Percentiles rank a stretch among this genome's conserved stretches.
These are phyloP conservation scores for Thermochaetoides dissita DNA, from an alignment of 2,329 filamentous ascomycete genomes.

Conservation along the genomic window DNA sequence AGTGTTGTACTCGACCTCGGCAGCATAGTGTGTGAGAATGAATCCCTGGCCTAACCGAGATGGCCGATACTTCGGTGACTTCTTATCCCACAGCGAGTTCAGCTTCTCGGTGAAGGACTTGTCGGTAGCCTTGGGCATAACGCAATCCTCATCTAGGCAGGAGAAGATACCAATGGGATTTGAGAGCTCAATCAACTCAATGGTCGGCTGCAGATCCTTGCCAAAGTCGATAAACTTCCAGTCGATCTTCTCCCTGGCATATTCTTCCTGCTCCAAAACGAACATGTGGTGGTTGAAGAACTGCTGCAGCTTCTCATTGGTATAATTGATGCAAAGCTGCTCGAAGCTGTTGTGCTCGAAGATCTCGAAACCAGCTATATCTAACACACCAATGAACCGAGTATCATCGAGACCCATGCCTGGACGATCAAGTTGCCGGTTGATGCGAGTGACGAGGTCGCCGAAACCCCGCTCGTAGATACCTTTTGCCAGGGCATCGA, in stretches of 20 bases:
- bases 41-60: constrained; percentile 85
- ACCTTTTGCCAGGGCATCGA: constrained; percentile 88
- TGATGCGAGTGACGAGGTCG: constrained; percentile 82
- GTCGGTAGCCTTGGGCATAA: constrained; percentile 98
- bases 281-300: constrained; percentile 99
- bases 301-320: constrained; percentile 96
- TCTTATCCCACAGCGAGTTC: constrained; percentile 93
- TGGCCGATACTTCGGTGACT: constrained; percentile 81
- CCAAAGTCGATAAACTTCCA: constrained; percentile 99
- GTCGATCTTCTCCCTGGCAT: constrained; percentile 92
- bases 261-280: constrained; percentile 94
- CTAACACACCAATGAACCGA: constrained; percentile 91
- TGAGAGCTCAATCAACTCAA: constrained; percentile 87
- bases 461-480: constrained; percentile 96
- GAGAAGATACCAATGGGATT: constrained; percentile 99
- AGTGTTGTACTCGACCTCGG: constrained; percentile 93
- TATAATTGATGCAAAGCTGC: constrained; percentile 98
- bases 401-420: constrained; percentile 75
- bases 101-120: constrained; percentile 95
- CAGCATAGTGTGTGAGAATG: constrained; percentile 90
- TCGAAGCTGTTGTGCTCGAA: constrained; percentile 98
- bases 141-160: constrained; percentile 90
- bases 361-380: constrained; percentile 98
- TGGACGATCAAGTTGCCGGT: constrained; percentile 76
- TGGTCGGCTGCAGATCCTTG: constrained; percentile 90